A percentile compares a stretch with the other conserved stretches of the same genome.
Conservation (phyloP, 495 filamentous ascomycete genomes). For the Hyaloscypha variabilis region DNA sequence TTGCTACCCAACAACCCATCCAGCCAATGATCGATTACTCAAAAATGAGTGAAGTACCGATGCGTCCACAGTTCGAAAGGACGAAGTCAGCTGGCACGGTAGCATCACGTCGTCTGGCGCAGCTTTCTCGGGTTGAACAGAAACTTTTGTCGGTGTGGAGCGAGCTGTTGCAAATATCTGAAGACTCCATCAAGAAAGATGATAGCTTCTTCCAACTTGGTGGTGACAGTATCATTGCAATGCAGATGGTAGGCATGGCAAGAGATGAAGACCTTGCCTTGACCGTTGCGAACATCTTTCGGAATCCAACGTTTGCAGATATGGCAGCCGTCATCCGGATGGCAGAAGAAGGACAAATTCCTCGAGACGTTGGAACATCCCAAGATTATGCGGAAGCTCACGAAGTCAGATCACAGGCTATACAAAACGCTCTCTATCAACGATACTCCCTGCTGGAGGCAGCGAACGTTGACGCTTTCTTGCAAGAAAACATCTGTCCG, state of each 20-base stretch:
- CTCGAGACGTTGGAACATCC: background rate
- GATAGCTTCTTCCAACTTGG: conserved; percentile 54
- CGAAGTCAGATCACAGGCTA: conserved; percentile 26
- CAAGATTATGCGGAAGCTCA: conserved; percentile 20
- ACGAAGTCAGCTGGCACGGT: background rate
- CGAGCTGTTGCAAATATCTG: background rate
- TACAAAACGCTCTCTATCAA: conserved; percentile 37
- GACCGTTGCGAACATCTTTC: conserved; percentile 51
- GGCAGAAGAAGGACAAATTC: background rate
- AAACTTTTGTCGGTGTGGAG: conserved; percentile 12
- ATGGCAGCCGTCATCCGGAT: conserved; percentile 35
- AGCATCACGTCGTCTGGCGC: background rate
- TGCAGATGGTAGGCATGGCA: conserved; percentile 53
- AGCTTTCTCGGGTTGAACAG: background rate
- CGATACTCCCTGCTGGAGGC: conserved; percentile 48
- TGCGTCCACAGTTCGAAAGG: background rate
- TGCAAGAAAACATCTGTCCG: conserved; percentile 52
- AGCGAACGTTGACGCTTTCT: conserved; percentile 42
- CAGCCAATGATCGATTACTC: conserved; percentile 15
- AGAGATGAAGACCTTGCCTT: conserved; percentile 37
- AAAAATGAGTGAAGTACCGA: background rate
- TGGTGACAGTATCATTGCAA: conserved; percentile 54
- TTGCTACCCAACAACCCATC: background rate
- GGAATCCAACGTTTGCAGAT: conserved; percentile 39
- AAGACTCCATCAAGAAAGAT: background rate